These are phyloP conservation scores for Neurospora intermedia DNA, from an alignment of 495 filamentous ascomycete genomes.

Conservation along the genomic window DNA sequence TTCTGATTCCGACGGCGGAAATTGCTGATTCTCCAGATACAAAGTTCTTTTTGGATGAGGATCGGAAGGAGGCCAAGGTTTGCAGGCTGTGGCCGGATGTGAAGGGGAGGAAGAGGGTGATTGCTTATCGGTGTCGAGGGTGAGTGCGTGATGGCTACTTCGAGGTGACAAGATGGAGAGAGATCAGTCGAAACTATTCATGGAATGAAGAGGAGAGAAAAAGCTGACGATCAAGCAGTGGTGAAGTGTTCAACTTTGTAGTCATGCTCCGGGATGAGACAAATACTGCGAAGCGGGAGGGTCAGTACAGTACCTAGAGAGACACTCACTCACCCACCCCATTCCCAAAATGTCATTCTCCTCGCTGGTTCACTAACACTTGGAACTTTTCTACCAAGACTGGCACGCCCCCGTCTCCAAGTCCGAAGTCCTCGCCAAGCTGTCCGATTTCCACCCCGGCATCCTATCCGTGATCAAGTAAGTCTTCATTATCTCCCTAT, in stretches of 20 bases:
- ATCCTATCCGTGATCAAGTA: constrained; percentile 12
- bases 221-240: not conserved
- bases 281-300: not conserved
- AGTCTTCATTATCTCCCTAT: not conserved
- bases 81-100: constrained; percentile 18
- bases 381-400: not conserved
- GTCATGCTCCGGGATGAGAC: constrained; percentile 2
- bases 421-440: constrained; percentile 12
- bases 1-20: constrained; percentile 30
- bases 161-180: not conserved
- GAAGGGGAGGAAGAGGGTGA: constrained; percentile 18
- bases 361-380: too few relatives aligned
- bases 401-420: constrained; percentile 17
- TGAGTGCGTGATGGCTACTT: constrained; percentile 1
- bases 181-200: not conserved
- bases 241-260: constrained; percentile 32
- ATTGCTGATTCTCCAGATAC: constrained; percentile 26
- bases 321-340: too few relatives aligned
- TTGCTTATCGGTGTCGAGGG: constrained; percentile 35
- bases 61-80: constrained; percentile 15
- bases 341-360: too few relatives aligned
- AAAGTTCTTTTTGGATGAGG: constrained; percentile 14
- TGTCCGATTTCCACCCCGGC: constrained; percentile 9
- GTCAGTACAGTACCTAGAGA: not conserved
- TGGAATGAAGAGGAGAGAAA: not conserved